phyloP scores from a whole-genome alignment of 2,329 filamentous ascomycete genomes.

The Ophiostoma populinum region DNA sequence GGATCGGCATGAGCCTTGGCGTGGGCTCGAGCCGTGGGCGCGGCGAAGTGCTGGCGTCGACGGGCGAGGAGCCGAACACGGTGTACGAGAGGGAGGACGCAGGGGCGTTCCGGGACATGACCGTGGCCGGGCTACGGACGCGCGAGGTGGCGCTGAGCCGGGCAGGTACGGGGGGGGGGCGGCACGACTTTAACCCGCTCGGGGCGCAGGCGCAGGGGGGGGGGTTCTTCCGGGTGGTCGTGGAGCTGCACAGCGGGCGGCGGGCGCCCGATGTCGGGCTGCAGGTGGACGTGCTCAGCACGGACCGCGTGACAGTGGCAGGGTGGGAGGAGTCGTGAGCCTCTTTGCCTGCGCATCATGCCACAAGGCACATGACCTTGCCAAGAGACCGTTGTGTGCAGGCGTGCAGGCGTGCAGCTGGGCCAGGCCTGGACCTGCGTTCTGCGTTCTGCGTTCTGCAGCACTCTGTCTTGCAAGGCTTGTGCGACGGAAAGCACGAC shows the following conservation, averaged over 20 bases:
- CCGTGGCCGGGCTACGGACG: slow-evolving; percentile 21
- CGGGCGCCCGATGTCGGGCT: slow-evolving; percentile 25
- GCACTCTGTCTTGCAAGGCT: too few species aligned
- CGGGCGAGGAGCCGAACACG: slow-evolving; percentile 23
- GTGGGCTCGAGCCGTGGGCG: slow-evolving; percentile 19
- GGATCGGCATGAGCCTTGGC: too few species aligned
- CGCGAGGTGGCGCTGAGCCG: slow-evolving; percentile 7
- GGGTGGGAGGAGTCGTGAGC: slow-evolving; percentile 23
- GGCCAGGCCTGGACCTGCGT: too few species aligned
- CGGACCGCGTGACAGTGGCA: slow-evolving; percentile 25
- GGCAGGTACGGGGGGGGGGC: not conserved
- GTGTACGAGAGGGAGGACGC: slow-evolving; percentile 15
- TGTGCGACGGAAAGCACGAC: too few species aligned
- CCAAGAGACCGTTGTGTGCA: too few species aligned
- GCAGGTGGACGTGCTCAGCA: slow-evolving; percentile 33
- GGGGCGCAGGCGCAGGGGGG: slow-evolving; percentile 25
- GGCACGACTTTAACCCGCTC: not conserved
- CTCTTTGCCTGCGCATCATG: too few species aligned
- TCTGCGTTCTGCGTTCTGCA: too few species aligned
- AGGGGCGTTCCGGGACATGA: slow-evolving; percentile 58
- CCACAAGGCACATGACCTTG: too few species aligned
- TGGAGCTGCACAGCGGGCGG: slow-evolving; percentile 59
- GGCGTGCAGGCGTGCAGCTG: too few species aligned
- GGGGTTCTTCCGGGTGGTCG: slow-evolving; percentile 43
- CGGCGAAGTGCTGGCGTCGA: slow-evolving; percentile 44